Percentiles rank a stretch among this genome's conserved stretches.
Evolutionary conservation across 768 basidiomycete genomes (phyloP).

Genomic region (Russula vinacea): DNA sequence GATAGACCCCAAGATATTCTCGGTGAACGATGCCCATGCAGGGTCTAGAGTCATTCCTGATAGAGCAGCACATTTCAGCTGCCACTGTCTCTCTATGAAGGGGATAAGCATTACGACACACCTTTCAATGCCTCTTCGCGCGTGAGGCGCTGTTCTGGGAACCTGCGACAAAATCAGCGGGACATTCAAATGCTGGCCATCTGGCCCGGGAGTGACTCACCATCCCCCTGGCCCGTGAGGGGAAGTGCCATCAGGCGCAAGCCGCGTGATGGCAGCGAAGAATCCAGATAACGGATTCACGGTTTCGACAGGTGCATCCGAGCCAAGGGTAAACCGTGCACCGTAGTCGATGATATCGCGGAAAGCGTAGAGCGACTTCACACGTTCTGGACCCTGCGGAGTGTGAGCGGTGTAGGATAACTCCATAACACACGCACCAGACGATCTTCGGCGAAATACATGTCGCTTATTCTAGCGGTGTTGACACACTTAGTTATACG

Average conservation of each 20-base stretch:
- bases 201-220: slow-evolving; percentile 42
- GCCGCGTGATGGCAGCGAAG: slow-evolving; percentile 81
- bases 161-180: slow-evolving; percentile 47
- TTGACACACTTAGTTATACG: slow-evolving; percentile 15
- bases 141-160: slow-evolving; percentile 73
- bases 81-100: not conserved
- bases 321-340: slow-evolving; percentile 72
- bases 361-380: slow-evolving; percentile 87
- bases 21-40: slow-evolving; percentile 84
- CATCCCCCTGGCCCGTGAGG: slow-evolving; percentile 84
- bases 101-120: slow-evolving; percentile 30
- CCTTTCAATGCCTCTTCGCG: slow-evolving; percentile 75
- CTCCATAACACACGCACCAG: slow-evolving; percentile 48
- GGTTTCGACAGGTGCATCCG: slow-evolving; percentile 87
- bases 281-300: slow-evolving; percentile 83
- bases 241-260: slow-evolving; percentile 64
- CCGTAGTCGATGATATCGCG: slow-evolving; percentile 63
- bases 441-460: slow-evolving; percentile 86
- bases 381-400: slow-evolving; percentile 70
- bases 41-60: slow-evolving; percentile 84
- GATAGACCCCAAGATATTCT: slow-evolving; percentile 70
- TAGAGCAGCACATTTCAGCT: slow-evolving; percentile 5
- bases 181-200: not conserved
- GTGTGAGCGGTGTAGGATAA: slow-evolving; percentile 15
- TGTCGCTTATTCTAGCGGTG: slow-evolving; percentile 63